These are phyloP conservation scores for Fusarium tuaranense DNA, from an alignment of 2,329 filamentous ascomycete genomes.

Conservation along the genomic window DNA sequence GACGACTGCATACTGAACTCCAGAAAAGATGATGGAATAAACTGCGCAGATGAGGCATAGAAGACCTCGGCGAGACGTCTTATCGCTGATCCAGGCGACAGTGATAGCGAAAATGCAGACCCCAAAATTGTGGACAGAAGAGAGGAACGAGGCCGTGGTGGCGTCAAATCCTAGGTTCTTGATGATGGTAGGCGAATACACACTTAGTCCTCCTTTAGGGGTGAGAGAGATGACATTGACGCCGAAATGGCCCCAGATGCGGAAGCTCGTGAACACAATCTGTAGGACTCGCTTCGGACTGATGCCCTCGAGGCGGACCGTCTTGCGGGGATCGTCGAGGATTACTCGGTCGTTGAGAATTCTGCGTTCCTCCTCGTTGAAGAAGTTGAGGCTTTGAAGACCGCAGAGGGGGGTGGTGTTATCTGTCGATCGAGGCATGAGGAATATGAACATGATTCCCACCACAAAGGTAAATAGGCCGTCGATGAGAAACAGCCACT, in stretches of 20 bases:
- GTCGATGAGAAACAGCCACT: neutral
- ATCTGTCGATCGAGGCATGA: neutral
- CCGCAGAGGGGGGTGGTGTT: neutral
- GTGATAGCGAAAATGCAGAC: neutral
- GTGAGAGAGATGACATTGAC: neutral
- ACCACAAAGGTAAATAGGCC: neutral
- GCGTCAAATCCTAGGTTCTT: neutral
- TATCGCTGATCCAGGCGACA: neutral
- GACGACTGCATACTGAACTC: neutral
- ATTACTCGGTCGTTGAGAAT: neutral
- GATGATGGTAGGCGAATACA: neutral
- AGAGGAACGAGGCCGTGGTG: neutral
- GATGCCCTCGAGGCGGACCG: neutral
- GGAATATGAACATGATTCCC: neutral
- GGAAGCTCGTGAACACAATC: neutral
- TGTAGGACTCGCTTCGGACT: neutral
- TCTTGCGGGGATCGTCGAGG: neutral
- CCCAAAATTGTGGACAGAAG: neutral
- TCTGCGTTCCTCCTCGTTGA: neutral
- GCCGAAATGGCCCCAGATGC: neutral
- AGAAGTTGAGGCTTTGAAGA: neutral
- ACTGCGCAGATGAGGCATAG: neutral
- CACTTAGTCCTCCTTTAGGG: neutral
- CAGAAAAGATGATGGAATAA: neutral
- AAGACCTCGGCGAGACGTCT: neutral